phyloP scores from a whole-genome alignment of 2,329 filamentous ascomycete species.

The Cryphonectria japonica region DNA sequence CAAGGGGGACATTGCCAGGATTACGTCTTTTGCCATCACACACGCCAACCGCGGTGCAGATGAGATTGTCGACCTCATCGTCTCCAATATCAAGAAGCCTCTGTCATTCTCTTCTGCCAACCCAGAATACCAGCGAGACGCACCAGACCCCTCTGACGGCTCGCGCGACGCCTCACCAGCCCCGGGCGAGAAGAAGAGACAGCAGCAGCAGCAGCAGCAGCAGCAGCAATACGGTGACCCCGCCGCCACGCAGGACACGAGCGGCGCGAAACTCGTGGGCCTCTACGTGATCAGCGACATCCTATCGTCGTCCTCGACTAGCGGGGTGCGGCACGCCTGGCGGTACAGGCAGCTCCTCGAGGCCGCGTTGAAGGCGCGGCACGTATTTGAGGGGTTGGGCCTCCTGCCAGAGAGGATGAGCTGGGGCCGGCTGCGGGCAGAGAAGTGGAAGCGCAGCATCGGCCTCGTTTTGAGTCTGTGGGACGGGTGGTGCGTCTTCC shows the following conservation, averaged over 20 bases:
- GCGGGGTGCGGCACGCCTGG: conserved; percentile 82
- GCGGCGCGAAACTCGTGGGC: conserved; percentile 75
- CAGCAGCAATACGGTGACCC: conserved; percentile 43
- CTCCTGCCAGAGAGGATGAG: conserved; percentile 69
- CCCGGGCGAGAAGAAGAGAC: conserved; percentile 41
- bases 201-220: conserved; percentile 18
- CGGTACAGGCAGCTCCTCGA: conserved; percentile 84
- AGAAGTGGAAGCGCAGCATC: conserved; percentile 83
- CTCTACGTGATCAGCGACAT: conserved; percentile 81
- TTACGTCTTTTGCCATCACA: conserved; percentile 86
- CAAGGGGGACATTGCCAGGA: conserved; percentile 82
- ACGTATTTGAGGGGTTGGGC: conserved; percentile 77
- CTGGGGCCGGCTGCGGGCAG: conserved; percentile 81
- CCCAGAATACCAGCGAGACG: conserved; percentile 52
- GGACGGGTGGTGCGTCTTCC: conserved; percentile 75
- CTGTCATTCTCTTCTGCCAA: conserved; percentile 75
- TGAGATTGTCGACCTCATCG: conserved; percentile 88
- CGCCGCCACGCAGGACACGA: conserved; percentile 58
- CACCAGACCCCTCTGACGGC: conserved; percentile 42
- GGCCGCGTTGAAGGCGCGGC: conserved; percentile 66
- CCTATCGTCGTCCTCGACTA: conserved; percentile 74
- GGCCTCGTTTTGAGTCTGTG: conserved; percentile 71
- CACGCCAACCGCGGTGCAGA: conserved; percentile 84
- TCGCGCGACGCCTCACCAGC: conserved; percentile 43
- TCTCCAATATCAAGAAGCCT: conserved; percentile 79